These are phyloP conservation scores for Myriangium duriaei DNA, from an alignment of 2,329 filamentous ascomycete genomes.

Conservation along the genomic window DNA sequence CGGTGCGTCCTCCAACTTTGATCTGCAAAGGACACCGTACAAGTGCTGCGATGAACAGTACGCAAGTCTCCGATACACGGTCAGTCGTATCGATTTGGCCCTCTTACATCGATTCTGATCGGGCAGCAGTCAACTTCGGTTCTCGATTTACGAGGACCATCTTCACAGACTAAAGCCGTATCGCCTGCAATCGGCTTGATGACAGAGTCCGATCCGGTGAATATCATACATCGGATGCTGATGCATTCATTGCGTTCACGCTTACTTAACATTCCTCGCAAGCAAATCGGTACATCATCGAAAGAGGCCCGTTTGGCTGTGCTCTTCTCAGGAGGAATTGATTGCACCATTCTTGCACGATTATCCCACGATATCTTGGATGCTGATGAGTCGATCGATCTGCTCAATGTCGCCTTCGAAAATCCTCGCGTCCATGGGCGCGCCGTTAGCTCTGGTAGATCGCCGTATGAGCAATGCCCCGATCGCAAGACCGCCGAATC, in stretches of 20 bases:
- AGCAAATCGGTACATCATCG: slow-evolving; percentile 6
- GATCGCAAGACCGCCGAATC: slow-evolving; percentile 78
- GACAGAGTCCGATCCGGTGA: neutral
- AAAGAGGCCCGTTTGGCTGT: slow-evolving; percentile 51
- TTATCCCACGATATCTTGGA: slow-evolving; percentile 68
- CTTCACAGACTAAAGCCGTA: neutral
- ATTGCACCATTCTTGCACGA: slow-evolving; percentile 79
- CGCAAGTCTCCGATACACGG: neutral
- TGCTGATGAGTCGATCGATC: slow-evolving; percentile 56
- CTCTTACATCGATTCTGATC: neutral
- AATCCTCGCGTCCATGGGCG: slow-evolving; percentile 57
- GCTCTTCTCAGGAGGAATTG: slow-evolving; percentile 86
- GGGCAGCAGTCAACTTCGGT: slow-evolving; percentile 1
- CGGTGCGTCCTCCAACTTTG: neutral
- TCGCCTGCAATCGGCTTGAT: neutral
- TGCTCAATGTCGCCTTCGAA: slow-evolving; percentile 94
- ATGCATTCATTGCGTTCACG: slow-evolving; percentile 17
- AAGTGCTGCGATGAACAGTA: neutral
- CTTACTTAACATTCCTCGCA: slow-evolving; percentile 52
- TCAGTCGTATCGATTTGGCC: neutral
- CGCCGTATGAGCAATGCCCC: slow-evolving; percentile 68
- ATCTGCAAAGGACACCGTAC: neutral
- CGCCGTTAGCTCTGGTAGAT: slow-evolving; percentile 16
- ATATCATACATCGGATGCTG: slow-evolving; percentile 14
- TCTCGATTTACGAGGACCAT: neutral